Conservation (phyloP, 2,329 filamentous ascomycete genomes). For the Penicillium sp. region DNA sequence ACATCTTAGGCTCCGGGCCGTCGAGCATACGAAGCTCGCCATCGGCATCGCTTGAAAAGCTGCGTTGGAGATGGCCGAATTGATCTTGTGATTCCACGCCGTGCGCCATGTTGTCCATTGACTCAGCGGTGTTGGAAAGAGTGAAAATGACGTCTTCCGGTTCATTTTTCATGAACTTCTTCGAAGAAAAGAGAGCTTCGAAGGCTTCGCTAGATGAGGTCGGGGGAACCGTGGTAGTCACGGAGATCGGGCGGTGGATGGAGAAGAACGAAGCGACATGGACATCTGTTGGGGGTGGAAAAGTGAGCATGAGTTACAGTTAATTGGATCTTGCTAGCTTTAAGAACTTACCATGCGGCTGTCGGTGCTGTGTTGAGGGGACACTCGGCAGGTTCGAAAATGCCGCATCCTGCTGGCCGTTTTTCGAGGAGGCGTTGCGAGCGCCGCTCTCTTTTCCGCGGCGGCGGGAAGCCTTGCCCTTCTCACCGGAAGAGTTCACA, state of each 20-base stretch:
- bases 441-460: constrained; percentile 40
- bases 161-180: constrained; percentile 50
- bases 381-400: constrained; percentile 53
- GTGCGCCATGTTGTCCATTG: constrained; percentile 46
- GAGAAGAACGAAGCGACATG: constrained; percentile 93
- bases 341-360: constrained; percentile 50
- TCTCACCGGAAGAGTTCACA: constrained; percentile 42
- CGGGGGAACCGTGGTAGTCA: constrained; percentile 79
- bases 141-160: constrained; percentile 68
- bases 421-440: constrained; percentile 39
- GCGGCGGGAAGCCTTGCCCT: constrained; percentile 41
- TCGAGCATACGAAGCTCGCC: constrained; percentile 50
- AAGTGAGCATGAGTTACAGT: neutral
- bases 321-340: neutral
- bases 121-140: constrained; percentile 54
- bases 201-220: constrained; percentile 75
- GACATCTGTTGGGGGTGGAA: constrained; percentile 64
- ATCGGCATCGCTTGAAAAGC: constrained; percentile 33
- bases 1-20: constrained; percentile 66
- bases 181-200: constrained; percentile 77
- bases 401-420: constrained; percentile 41
- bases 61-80: constrained; percentile 36
- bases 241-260: constrained; percentile 89
- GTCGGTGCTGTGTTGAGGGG: constrained; percentile 53
- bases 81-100: constrained; percentile 40